Evolutionary conservation across 208 protist species (phyloP).

Genomic region (Trypanosoma platydactyli): DNA sequence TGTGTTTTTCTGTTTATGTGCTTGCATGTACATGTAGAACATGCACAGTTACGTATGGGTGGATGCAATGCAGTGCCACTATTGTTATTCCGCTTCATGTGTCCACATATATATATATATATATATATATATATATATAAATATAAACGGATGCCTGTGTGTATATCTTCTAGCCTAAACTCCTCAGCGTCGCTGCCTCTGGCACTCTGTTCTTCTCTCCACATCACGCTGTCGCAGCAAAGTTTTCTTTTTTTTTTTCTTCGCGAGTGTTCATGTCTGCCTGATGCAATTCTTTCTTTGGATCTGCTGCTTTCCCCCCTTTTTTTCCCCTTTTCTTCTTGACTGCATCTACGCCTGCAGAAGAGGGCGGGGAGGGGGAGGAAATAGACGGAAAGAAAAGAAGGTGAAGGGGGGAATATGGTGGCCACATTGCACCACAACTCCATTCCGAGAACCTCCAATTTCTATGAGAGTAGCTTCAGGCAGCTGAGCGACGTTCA

Average conservation of each 20-base stretch:
- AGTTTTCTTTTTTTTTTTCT: constrained; percentile 1
- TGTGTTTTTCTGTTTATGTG: not conserved
- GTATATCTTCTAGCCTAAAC: no score
- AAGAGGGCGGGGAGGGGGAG: not conserved
- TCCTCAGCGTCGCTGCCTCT: not conserved
- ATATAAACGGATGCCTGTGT: no score
- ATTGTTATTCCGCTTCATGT: not conserved
- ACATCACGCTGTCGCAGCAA: no score
- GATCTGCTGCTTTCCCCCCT: not conserved
- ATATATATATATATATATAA: no score
- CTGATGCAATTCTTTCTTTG: not conserved
- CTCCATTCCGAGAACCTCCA: constrained; percentile 27
- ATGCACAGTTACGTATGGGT: no score
- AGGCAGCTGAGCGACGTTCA: constrained; percentile 83
- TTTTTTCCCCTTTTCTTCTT: not conserved
- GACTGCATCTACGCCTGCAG: not conserved
- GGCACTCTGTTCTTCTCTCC: no score
- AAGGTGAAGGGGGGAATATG: constrained; percentile 8
- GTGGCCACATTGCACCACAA: constrained; percentile 25
- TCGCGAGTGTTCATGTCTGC: not conserved
- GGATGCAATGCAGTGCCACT: no score
- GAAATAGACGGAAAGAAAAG: not conserved
- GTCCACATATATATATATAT: not conserved
- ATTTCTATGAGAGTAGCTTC: constrained; percentile 87
- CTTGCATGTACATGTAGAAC: not conserved